phyloP scores from a whole-genome alignment of 2,329 filamentous ascomycete species.

The Pleomassaria siparia region DNA sequence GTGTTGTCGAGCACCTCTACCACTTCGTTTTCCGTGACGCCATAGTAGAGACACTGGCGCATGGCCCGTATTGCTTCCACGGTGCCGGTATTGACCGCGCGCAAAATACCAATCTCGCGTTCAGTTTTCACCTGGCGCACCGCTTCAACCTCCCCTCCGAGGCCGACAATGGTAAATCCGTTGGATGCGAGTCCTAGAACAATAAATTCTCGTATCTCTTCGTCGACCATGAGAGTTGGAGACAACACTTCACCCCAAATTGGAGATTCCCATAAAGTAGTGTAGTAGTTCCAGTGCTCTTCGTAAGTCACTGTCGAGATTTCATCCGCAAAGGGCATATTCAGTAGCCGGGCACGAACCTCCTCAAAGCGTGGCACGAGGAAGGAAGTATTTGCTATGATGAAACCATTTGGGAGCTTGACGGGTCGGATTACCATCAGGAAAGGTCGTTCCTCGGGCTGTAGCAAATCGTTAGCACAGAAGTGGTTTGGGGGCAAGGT shows the following conservation, averaged over 20 bases:
- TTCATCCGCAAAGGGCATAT: constrained; percentile 56
- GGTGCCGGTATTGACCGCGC: constrained; percentile 65
- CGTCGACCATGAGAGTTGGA: constrained; percentile 62
- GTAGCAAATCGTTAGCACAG: constrained; percentile 1
- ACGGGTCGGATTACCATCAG: constrained; percentile 61
- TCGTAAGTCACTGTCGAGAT: constrained; percentile 62
- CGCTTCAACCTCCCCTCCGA: constrained; percentile 57
- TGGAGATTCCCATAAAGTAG: constrained; percentile 49
- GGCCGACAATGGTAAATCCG: constrained; percentile 60
- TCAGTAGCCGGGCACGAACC: constrained; percentile 59
- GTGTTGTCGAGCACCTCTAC: constrained; percentile 58
- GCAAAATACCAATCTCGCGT: constrained; percentile 59
- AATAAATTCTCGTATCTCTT: constrained; percentile 66
- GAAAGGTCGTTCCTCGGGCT: constrained; percentile 63
- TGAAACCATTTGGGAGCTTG: constrained; percentile 39
- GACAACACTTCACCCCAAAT: constrained; percentile 39
- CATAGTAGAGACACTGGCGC: constrained; percentile 57
- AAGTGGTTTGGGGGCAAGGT: background rate
- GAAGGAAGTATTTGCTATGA: constrained; percentile 59
- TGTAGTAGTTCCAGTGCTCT: constrained; percentile 66
- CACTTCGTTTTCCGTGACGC: constrained; percentile 61
- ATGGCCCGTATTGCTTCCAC: constrained; percentile 63
- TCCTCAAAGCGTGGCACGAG: constrained; percentile 63
- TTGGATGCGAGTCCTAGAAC: constrained; percentile 56
- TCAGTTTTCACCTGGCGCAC: constrained; percentile 61